phyloP scores from a whole-genome alignment of 805 yeast species.

The Barnettozyma wickerhamii region DNA sequence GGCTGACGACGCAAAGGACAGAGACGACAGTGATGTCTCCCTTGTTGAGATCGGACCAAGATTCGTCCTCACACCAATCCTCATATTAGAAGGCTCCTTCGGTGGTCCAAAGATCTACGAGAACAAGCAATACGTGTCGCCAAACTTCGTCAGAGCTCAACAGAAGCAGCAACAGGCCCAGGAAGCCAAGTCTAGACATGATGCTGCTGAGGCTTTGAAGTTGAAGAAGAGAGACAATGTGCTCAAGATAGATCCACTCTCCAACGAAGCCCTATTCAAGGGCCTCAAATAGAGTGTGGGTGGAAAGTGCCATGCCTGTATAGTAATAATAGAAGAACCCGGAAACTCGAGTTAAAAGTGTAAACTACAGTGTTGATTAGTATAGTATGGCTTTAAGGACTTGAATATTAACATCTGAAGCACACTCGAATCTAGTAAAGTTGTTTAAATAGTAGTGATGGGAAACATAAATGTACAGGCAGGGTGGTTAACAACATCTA shows the following conservation, averaged over 20 bases:
- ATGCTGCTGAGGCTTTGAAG: constrained; percentile 73
- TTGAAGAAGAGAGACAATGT: constrained; percentile 71
- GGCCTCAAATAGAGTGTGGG: constrained; percentile 14
- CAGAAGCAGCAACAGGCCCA: constrained; percentile 72
- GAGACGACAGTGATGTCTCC: constrained; percentile 59
- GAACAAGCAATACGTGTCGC: constrained; percentile 94
- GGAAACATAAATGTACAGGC: background rate
- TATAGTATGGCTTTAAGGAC: background rate
- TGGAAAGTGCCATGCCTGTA: background rate
- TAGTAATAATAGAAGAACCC: too few species aligned
- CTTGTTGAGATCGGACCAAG: constrained; percentile 96
- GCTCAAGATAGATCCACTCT: constrained; percentile 74
- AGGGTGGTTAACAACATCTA: too few species aligned
- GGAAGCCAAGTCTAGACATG: constrained; percentile 72
- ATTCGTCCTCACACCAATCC: constrained; percentile 86
- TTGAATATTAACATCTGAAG: background rate
- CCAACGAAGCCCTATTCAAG: constrained; percentile 73
- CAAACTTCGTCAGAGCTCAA: constrained; percentile 93
- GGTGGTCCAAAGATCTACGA: constrained; percentile 98
- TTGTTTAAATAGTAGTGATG: background rate
- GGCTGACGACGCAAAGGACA: constrained; percentile 49
- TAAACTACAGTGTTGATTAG: too few species aligned
- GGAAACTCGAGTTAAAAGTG: too few species aligned
- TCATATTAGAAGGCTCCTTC: constrained; percentile 92
- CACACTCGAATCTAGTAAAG: background rate